Evolutionary conservation across 306 rosid species (phyloP).

Genomic region (Rosa multiflora): DNA sequence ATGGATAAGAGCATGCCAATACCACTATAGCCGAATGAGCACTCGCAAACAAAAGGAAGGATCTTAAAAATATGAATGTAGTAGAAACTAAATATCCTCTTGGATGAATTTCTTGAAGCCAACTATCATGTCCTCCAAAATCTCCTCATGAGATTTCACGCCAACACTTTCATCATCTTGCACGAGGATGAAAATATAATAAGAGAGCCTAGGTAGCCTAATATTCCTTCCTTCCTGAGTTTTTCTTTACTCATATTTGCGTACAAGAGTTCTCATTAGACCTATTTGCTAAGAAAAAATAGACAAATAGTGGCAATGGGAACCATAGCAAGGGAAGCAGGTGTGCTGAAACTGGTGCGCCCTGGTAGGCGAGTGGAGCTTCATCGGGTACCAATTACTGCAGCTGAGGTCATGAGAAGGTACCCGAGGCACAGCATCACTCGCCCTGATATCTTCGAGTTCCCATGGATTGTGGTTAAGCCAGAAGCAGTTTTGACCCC

Average conservation of each 20-base stretch:
- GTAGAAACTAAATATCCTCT: conserved; percentile 3
- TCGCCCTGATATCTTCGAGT: conserved; percentile 61
- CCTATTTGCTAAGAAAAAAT: not conserved
- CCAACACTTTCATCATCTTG: not conserved
- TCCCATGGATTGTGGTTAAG: conserved; percentile 71
- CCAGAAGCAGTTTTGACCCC: conserved; percentile 54
- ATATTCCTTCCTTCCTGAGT: conserved; percentile 23
- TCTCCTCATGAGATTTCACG: not conserved
- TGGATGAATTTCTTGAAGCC: not conserved
- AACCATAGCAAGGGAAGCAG: conserved; percentile 27
- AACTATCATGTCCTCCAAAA: not conserved
- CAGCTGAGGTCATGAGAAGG: conserved; percentile 50
- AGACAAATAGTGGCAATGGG: conserved; percentile 26
- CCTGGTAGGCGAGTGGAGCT: conserved; percentile 54
- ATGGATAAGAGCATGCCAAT: not conserved
- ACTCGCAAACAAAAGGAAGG: not conserved
- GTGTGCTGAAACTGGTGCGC: conserved; percentile 53
- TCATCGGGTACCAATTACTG: conserved; percentile 46
- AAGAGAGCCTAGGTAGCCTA: not conserved
- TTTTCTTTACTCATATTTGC: not conserved
- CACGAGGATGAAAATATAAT: not conserved
- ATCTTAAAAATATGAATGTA: not conserved
- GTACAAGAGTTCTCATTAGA: not conserved
- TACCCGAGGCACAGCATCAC: conserved; percentile 68
- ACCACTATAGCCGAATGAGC: conserved; percentile 1